Conservation (phyloP, 768 basidiomycete species). For the Mrakia frigida region DNA sequence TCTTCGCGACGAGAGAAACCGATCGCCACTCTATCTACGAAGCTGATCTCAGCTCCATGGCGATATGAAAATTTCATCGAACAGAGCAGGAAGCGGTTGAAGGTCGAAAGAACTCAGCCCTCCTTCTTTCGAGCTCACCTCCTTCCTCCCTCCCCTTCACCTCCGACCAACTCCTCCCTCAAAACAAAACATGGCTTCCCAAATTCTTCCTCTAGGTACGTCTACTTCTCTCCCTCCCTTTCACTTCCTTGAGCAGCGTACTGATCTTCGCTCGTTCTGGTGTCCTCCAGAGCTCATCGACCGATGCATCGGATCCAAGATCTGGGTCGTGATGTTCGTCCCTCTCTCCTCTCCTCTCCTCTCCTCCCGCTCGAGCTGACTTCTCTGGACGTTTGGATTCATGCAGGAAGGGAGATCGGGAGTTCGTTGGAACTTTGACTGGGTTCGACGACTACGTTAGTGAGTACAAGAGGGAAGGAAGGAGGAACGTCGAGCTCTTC, state of each 20-base stretch:
- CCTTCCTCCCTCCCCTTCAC: neutral
- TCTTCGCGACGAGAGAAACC: too few species aligned
- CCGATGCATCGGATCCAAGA: constrained; percentile 89
- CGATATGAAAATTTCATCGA: neutral
- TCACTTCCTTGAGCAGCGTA: neutral
- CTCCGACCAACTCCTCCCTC: neutral
- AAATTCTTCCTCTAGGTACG: constrained; percentile 83
- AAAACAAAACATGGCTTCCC: constrained; percentile 79
- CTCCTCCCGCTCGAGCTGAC: neutral
- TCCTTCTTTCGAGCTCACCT: neutral
- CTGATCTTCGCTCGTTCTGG: neutral
- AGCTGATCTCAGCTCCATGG: neutral
- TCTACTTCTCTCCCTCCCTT: neutral
- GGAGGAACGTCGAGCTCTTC: neutral
- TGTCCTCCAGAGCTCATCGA: constrained; percentile 78
- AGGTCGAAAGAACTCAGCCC: too few species aligned
- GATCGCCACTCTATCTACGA: too few species aligned
- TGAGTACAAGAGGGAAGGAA: constrained; percentile 52
- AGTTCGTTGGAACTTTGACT: constrained; percentile 89
- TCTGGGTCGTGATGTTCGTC: constrained; percentile 47
- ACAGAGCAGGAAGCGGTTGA: too few species aligned
- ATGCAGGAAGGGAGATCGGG: constrained; percentile 71
- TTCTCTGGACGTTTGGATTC: neutral
- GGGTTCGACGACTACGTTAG: constrained; percentile 99
- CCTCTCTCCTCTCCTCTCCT: neutral